Percentiles rank a stretch among this genome's conserved stretches.
Conservation (phyloP, 352 stramenopile genomes). For the Paralagenidium karlingii region DNA sequence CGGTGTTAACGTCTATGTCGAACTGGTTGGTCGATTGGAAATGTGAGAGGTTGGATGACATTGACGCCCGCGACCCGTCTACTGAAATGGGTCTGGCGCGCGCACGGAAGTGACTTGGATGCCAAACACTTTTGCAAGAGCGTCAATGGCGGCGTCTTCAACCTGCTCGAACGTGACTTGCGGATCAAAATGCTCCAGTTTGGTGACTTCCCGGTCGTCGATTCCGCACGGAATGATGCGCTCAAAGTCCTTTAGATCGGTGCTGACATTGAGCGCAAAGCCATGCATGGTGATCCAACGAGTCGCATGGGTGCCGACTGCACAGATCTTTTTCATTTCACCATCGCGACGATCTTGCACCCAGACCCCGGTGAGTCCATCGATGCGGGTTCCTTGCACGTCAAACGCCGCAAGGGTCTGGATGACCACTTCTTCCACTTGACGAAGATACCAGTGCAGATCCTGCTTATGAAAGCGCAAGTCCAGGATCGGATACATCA, state of each 20-base stretch:
- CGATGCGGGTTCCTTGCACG: conserved; percentile 82
- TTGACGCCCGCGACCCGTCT: no score
- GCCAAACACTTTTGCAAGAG: conserved; percentile 56
- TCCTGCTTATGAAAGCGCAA: conserved; percentile 91
- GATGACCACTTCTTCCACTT: conserved; percentile 95
- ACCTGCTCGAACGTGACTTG: conserved; percentile 40
- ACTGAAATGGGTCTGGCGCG: conserved; percentile 16
- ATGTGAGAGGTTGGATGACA: no score
- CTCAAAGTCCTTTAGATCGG: conserved; percentile 89
- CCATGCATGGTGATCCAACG: conserved; percentile 98
- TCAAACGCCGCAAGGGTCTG: conserved; percentile 77
- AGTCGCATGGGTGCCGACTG: conserved; percentile 91
- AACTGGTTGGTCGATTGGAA: no score
- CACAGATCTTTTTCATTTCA: conserved; percentile 91
- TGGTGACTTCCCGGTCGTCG: conserved; percentile 77
- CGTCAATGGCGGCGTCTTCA: conserved; percentile 46
- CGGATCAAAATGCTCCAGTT: conserved; percentile 42
- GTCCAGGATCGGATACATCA: conserved; percentile 97
- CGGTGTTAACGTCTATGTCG: no score
- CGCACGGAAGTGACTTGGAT: conserved; percentile 40
- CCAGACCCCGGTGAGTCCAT: conserved; percentile 94
- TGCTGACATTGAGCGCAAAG: conserved; percentile 94
- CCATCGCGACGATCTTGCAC: conserved; percentile 53
- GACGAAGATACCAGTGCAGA: conserved; percentile 95
- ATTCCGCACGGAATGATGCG: conserved; percentile 97